These are phyloP conservation scores for Onygena corvina DNA, from an alignment of 2,329 filamentous ascomycete genomes.

Conservation along the genomic window DNA sequence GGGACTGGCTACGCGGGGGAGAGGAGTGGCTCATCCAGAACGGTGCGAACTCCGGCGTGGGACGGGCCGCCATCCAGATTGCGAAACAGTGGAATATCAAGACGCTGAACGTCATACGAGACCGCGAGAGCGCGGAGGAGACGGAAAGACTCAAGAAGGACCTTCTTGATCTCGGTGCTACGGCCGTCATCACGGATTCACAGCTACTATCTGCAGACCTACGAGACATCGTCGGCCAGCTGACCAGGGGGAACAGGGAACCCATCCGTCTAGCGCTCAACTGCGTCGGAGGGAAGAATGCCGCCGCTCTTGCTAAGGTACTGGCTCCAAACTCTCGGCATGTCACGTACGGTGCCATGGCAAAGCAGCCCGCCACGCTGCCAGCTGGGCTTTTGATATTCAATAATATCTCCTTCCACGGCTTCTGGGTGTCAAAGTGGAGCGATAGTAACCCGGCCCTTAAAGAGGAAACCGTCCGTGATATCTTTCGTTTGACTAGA, in stretches of 20 bases:
- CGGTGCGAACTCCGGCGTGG: slow-evolving; percentile 87
- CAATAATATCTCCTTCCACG: slow-evolving; percentile 75
- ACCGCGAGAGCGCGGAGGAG: slow-evolving; percentile 51
- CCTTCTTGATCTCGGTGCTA: slow-evolving; percentile 49
- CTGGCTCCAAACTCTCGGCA: slow-evolving; percentile 58
- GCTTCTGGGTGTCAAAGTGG: slow-evolving; percentile 94
- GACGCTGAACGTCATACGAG: slow-evolving; percentile 79
- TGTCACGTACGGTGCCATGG: slow-evolving; percentile 95
- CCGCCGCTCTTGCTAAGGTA: slow-evolving; percentile 63
- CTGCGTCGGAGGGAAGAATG: slow-evolving; percentile 82
- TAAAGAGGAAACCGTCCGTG: slow-evolving; percentile 69
- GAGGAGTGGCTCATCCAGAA: slow-evolving; percentile 97
- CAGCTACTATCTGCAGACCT: slow-evolving; percentile 40
- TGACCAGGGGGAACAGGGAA: slow-evolving; percentile 61
- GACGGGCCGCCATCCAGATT: slow-evolving; percentile 80
- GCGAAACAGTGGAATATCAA: slow-evolving; percentile 74
- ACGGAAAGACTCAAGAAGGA: slow-evolving; percentile 54
- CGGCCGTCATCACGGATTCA: slow-evolving; percentile 50
- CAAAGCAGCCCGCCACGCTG: slow-evolving; percentile 67
- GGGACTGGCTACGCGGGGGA: slow-evolving; percentile 41
- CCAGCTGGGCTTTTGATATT: slow-evolving; percentile 85
- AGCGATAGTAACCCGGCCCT: slow-evolving; percentile 59
- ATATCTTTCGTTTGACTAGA: slow-evolving; percentile 65
- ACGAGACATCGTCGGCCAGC: slow-evolving; percentile 45
- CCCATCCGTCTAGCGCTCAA: slow-evolving; percentile 70